Conservation (phyloP, 2,329 filamentous ascomycete genomes). For the Cordyceps tenuipes region DNA sequence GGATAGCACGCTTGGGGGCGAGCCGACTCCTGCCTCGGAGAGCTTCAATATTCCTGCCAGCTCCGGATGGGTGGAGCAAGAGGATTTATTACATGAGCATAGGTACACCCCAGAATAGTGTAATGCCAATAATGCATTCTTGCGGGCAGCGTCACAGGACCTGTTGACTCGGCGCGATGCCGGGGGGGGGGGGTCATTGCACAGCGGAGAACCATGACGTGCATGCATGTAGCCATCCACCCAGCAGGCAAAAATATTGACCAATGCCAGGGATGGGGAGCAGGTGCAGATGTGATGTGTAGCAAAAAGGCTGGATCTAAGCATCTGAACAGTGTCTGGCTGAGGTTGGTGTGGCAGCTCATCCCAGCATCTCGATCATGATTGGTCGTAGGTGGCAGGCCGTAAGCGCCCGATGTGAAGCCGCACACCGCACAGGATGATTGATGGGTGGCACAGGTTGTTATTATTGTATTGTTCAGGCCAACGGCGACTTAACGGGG, state of each 20-base stretch:
- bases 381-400: background rate
- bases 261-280: background rate
- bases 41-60: background rate
- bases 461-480: background rate
- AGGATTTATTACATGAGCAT: background rate
- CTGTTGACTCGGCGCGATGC: background rate
- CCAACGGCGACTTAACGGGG: background rate
- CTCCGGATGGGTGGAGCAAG: background rate
- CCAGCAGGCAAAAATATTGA: background rate
- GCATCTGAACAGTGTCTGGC: background rate
- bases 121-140: background rate
- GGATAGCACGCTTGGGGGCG: background rate
- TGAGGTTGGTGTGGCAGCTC: background rate
- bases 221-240: background rate
- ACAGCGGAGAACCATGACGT: background rate
- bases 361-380: background rate
- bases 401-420: conserved; percentile 3
- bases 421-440: no score
- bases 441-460: background rate
- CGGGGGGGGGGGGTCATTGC: background rate
- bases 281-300: background rate
- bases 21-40: background rate
- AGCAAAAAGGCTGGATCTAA: background rate
- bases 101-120: background rate
- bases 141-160: background rate